Evolutionary conservation across 2,329 filamentous ascomycete genomes (phyloP).

Genomic region (Ophiostoma novo-ulmi): DNA sequence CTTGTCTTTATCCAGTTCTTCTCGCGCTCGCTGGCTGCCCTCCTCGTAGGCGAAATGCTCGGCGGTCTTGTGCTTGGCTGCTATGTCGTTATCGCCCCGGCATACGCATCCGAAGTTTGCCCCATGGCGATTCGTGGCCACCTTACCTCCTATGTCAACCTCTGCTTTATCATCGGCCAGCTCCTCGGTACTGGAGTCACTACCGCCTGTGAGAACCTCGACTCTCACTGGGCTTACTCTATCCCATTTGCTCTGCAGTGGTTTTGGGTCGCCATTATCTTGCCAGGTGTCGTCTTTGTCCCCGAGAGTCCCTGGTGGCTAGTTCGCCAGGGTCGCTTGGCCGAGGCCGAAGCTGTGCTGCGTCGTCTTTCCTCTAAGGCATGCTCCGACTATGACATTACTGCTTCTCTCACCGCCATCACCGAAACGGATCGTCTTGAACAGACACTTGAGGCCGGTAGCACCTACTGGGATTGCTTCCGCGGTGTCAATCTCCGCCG

Average conservation of each 20-base stretch:
- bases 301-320: slow-evolving; percentile 50
- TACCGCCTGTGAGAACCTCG: slow-evolving; percentile 38
- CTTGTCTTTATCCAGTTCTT: slow-evolving; percentile 62
- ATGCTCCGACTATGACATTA: slow-evolving; percentile 37
- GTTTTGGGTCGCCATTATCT: slow-evolving; percentile 45
- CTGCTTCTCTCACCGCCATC: slow-evolving; percentile 50
- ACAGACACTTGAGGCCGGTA: slow-evolving; percentile 46
- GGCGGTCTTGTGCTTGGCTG: slow-evolving; percentile 57
- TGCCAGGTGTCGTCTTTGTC: slow-evolving; percentile 43
- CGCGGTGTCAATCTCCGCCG: slow-evolving; percentile 46
- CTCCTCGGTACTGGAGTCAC: slow-evolving; percentile 49
- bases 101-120: slow-evolving; percentile 58
- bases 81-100: slow-evolving; percentile 54
- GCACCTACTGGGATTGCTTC: slow-evolving; percentile 49
- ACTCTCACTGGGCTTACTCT: slow-evolving; percentile 46
- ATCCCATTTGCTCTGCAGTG: slow-evolving; percentile 48
- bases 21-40: slow-evolving; percentile 48
- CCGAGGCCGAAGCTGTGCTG: slow-evolving; percentile 40
- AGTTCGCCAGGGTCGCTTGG: slow-evolving; percentile 39
- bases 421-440: slow-evolving; percentile 55
- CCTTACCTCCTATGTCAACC: slow-evolving; percentile 55
- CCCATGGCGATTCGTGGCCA: slow-evolving; percentile 54
- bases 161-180: slow-evolving; percentile 60
- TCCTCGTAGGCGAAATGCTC: slow-evolving; percentile 58
- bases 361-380: slow-evolving; percentile 40